Conservation (phyloP, 176 grass and related monocot species). For the Lolium perenne region DNA sequence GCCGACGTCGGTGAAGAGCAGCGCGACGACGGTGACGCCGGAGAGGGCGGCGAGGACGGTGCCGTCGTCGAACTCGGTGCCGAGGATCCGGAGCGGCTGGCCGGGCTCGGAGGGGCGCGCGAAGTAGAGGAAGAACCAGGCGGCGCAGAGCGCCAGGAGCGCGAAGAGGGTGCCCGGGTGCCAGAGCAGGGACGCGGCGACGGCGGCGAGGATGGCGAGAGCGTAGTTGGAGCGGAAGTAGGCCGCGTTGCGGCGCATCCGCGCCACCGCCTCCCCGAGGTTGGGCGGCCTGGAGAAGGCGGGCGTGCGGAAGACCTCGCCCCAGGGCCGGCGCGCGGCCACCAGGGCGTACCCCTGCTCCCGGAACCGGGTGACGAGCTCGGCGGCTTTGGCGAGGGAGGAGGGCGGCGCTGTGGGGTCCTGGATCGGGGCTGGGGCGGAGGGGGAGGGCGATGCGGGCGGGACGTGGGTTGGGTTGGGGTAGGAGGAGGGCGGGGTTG, state of each 20-base stretch:
- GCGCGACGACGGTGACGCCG: conserved; percentile 69
- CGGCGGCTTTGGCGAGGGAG: conserved; percentile 52
- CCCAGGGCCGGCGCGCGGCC: conserved; percentile 78
- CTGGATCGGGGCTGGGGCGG: conserved; percentile 6
- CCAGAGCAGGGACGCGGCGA: conserved; percentile 75
- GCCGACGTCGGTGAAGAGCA: conserved; percentile 80
- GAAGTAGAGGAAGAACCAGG: conserved; percentile 98
- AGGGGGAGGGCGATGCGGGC: background rate
- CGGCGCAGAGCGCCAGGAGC: conserved; percentile 60
- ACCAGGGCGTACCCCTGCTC: conserved; percentile 79
- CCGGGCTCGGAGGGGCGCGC: conserved; percentile 42
- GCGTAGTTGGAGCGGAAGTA: conserved; percentile 98
- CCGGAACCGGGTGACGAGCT: conserved; percentile 65
- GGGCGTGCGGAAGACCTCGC: conserved; percentile 63
- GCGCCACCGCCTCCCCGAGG: conserved; percentile 53
- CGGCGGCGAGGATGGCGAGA: conserved; percentile 47
- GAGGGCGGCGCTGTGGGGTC: conserved; percentile 49
- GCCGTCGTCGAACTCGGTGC: conserved; percentile 78
- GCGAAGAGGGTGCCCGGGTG: conserved; percentile 74
- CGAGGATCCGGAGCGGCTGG: conserved; percentile 66
- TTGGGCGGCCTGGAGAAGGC: conserved; percentile 71
- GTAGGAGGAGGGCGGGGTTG: conserved; percentile 51
- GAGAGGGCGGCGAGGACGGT: conserved; percentile 77
- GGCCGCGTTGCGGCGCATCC: conserved; percentile 71
- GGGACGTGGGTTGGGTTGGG: conserved; percentile 7